A percentile compares a stretch with the other conserved stretches of the same genome.
phyloP scores from a whole-genome alignment of 192 early-diverging fungal genomes.

The Glomus cerebriforme region DNA sequence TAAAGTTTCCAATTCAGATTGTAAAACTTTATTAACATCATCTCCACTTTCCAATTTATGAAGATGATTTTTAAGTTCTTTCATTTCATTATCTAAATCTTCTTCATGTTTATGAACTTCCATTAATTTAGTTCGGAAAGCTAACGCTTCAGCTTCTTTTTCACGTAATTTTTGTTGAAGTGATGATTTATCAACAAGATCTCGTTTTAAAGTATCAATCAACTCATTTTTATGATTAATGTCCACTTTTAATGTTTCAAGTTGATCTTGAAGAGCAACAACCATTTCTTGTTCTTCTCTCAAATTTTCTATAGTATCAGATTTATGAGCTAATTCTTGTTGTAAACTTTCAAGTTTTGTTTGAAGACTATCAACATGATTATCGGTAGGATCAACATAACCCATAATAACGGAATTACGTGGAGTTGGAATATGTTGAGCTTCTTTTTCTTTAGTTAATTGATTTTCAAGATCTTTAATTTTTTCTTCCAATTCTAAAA shows the following conservation, averaged over 20 bases:
- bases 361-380: slow-evolving; percentile 11
- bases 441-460: slow-evolving; percentile 20
- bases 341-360: slow-evolving; percentile 16
- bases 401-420: slow-evolving; percentile 5
- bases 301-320: not conserved
- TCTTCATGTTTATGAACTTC: slow-evolving; percentile 30
- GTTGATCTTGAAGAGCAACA: slow-evolving; percentile 15
- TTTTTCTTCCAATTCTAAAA: slow-evolving; percentile 1
- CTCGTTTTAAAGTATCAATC: slow-evolving; percentile 28
- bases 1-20: slow-evolving; percentile 18
- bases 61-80: slow-evolving; percentile 2
- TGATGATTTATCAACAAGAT: slow-evolving; percentile 20
- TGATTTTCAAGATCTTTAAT: slow-evolving; percentile 23
- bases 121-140: slow-evolving; percentile 19
- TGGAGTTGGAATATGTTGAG: slow-evolving; percentile 7
- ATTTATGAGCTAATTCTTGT: slow-evolving; percentile 24
- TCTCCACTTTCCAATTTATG: slow-evolving; percentile 13
- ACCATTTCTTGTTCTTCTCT: slow-evolving; percentile 29
- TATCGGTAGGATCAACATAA: not conserved
- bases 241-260: slow-evolving; percentile 19
- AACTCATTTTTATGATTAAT: slow-evolving; percentile 29
- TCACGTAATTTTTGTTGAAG: slow-evolving; percentile 25
- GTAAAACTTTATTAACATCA: slow-evolving; percentile 14
- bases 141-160: slow-evolving; percentile 24
- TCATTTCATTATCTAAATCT: slow-evolving; percentile 22